Base-by-base conservation (phyloP, 176 grass and related monocot genomes). In the Eragrostis curvula region DNA sequence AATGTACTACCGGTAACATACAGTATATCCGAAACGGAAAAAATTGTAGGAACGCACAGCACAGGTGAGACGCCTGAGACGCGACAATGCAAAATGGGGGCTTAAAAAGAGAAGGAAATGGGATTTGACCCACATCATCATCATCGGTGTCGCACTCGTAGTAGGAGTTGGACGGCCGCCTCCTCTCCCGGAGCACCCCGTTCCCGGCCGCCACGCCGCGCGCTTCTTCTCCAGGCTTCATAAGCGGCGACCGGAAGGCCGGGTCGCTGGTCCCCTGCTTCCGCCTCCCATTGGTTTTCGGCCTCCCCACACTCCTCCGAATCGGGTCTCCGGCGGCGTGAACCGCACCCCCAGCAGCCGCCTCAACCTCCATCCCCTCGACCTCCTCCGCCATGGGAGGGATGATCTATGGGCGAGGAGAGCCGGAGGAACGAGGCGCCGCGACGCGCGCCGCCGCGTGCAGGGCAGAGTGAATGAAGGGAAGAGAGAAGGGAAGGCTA, bases 91-190 rank as follows among this genome's bases (percentile, higher is more conserved):
- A 18, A 53, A 36, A n/a, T n/a, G 2, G 32, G 32, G 32, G 32
- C 32, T 36, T n/a, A 2, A n/a, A 20, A 20, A n/a, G 53, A 56
- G 0, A 53, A 56, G 6, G 23, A 16, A 74, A 74, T 42, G 61
- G 18, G 45, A 70, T 23, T 46, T 72, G 6, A 12, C 11, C 59
- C 44, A 85, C 77, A 70, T 80, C 68, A 70, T 80, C 68, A 16
- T 80, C 42, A 9, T 67, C 61, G 44, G 40, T 25, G 40, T 24
- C 47, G 18, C 18, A 0, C 28, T 72, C 84, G 12, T 45, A 55
- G 39, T 9, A 86, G 16, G 69, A 39, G 6, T 46, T 51, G 13
- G 77, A 5, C 24, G 60, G 23, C 13, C 60, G 60, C n/a, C 59
- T 30, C 39, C 47, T 53, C 24, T 47, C 18, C 47, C 77, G 44